Percentiles rank a stretch among this genome's conserved stretches.
These are phyloP conservation scores for Aspergillus conjunctus DNA, from an alignment of 495 filamentous ascomycete genomes.

Conservation along the genomic window DNA sequence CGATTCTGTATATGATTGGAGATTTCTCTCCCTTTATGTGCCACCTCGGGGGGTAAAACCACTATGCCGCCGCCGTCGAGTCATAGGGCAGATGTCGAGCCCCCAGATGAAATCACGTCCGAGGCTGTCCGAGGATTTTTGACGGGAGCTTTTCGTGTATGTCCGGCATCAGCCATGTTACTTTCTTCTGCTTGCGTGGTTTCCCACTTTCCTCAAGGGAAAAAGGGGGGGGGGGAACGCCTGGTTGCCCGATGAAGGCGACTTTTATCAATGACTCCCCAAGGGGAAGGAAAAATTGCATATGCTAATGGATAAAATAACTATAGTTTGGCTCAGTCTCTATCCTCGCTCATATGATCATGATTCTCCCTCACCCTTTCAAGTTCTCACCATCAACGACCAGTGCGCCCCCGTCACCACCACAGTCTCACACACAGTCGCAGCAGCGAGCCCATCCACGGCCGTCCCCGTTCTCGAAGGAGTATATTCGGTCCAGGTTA, in stretches of 20 bases:
- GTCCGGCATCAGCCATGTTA: slow-evolving; percentile 21
- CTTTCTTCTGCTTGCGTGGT: slow-evolving; percentile 9
- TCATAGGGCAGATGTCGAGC: slow-evolving; percentile 42
- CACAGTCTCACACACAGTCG: slow-evolving; percentile 20
- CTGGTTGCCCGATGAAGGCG: not conserved
- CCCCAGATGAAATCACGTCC: slow-evolving; percentile 44
- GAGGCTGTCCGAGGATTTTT: slow-evolving; percentile 48
- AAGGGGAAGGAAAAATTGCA: not conserved
- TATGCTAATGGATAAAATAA: not conserved
- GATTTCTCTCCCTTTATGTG: not conserved
- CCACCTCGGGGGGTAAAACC: not conserved
- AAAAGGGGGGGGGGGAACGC: not conserved
- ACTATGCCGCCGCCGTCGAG: slow-evolving; percentile 46
- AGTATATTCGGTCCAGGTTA: slow-evolving; percentile 40
- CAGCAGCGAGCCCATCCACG: slow-evolving; percentile 24
- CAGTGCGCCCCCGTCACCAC: slow-evolving; percentile 29
- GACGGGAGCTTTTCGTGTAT: slow-evolving; percentile 48
- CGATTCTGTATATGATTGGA: not conserved
- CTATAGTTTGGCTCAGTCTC: slow-evolving; percentile 50
- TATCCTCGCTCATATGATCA: slow-evolving; percentile 52
- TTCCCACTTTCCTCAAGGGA: not conserved
- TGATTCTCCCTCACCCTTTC: slow-evolving; percentile 50
- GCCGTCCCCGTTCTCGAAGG: slow-evolving; percentile 41
- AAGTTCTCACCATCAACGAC: slow-evolving; percentile 40
- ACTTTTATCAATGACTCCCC: not conserved